These are phyloP conservation scores for Bromus sterilis DNA, from an alignment of 176 grass and related monocot genomes.

Conservation along the genomic window DNA sequence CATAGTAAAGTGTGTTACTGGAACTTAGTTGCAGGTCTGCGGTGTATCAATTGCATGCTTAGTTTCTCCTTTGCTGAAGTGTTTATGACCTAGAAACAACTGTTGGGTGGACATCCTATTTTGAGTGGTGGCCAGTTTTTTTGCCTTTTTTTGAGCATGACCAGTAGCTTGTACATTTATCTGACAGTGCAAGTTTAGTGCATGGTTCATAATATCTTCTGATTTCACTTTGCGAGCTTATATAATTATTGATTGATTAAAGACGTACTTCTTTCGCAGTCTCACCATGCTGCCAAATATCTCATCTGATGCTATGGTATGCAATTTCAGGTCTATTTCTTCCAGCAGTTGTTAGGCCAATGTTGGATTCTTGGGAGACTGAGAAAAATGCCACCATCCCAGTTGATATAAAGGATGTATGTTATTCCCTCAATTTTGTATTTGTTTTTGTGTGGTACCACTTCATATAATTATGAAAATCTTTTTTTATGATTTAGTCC, in stretches of 20 bases:
- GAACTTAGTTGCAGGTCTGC: background rate
- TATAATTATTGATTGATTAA: background rate
- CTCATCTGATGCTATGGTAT: conserved; percentile 7
- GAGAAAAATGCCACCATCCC: conserved; percentile 64
- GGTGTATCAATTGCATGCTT: background rate
- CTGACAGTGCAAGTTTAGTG: background rate
- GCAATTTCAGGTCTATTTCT: conserved; percentile 83
- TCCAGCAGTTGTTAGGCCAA: conserved; percentile 87
- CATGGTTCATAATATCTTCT: background rate
- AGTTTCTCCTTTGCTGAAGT: background rate
- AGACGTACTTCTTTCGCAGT: background rate
- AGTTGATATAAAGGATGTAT: conserved; percentile 58
- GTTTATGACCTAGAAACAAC: background rate
- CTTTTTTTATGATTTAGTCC: background rate
- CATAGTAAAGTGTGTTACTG: background rate
- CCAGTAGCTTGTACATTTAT: background rate
- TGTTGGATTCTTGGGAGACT: conserved; percentile 77
- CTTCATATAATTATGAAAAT: background rate
- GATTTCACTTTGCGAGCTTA: background rate
- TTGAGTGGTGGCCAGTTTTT: background rate
- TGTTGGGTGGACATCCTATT: background rate
- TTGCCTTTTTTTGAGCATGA: background rate
- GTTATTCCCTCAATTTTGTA: background rate
- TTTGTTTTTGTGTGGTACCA: background rate
- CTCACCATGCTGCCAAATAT: background rate